A percentile compares a stretch with the other conserved stretches of the same genome.
Conservation (phyloP, 441 rosid species). For the Aleurites moluccanus region DNA sequence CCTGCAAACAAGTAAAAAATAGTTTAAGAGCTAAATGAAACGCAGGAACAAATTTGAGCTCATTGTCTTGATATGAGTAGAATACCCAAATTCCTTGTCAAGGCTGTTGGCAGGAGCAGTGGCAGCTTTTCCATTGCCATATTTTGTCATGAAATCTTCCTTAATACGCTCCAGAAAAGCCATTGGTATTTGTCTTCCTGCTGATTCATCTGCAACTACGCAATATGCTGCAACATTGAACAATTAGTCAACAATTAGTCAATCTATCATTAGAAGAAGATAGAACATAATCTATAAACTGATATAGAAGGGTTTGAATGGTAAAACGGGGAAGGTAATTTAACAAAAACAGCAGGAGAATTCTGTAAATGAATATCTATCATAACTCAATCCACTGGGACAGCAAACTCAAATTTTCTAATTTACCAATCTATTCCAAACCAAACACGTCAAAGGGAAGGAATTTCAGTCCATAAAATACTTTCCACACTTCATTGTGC, state of each 20-base stretch:
- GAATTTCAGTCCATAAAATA: not conserved
- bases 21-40: not conserved
- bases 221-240: constrained; percentile 56
- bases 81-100: constrained; percentile 84
- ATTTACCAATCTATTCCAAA: not conserved
- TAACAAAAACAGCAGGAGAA: not conserved
- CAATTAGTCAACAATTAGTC: not conserved
- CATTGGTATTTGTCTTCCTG: constrained; percentile 79
- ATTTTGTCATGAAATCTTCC: constrained; percentile 74
- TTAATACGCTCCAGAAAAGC: constrained; percentile 85
- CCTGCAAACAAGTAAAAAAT: constrained; percentile 28
- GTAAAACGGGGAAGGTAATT: not conserved
- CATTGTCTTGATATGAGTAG: not conserved
- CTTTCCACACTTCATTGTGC: not conserved
- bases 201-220: constrained; percentile 89
- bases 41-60: not conserved
- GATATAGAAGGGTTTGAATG: not conserved
- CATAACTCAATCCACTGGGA: not conserved
- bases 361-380: not conserved
- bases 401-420: not conserved
- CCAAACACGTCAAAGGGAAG: not conserved
- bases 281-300: not conserved
- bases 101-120: constrained; percentile 71
- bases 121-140: constrained; percentile 73
- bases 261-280: not conserved